Evolutionary conservation across 2,329 filamentous ascomycete genomes (phyloP), one percentile per base, ranked within the genome.

Genomic region (Sporothrix mexicana): DNA sequence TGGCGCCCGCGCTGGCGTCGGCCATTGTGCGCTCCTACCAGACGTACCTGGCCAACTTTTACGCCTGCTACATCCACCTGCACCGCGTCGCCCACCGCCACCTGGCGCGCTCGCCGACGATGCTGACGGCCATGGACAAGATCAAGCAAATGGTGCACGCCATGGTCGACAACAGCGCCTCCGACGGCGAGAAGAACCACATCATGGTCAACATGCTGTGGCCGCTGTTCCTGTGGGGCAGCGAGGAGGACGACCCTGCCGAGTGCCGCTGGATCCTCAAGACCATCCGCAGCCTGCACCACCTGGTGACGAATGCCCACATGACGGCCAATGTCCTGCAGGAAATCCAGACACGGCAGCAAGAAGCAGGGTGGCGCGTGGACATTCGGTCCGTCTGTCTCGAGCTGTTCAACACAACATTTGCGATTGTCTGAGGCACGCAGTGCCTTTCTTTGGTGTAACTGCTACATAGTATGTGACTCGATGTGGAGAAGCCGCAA

Each of bases 131-230:
- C 57, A 61, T 61, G 57, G 57, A 61, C 30, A 61, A 61, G 57
- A 61, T 61, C 25, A 61, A 61, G 13, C 15, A 13, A 13, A 61
- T 61, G 57, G 57, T 61, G 30, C 57, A 61, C 15, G 57, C 57
- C 6, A 61, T 61, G 57, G 25, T 13, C 6, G 53, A 55, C 53
- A 30, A 17, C 6, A 15, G 57, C 25, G 25, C 53, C 8, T 15
- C 9, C 17, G 25, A 15, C 57, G 23, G 36, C 13, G 41, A 20
- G 4, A 20, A 41, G 8, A 30, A n/a, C 43, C 57, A 61, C 20
- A 64, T 64, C 36, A 64, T 64, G 61, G 61, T 64, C 61, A 64
- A 64, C 61, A 64, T 64, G 61, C 61, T 64, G 61, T 64, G 61
- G 61, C 61, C 61, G 8, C 43, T 64, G n/a, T 64, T 64, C 23